Percentiles rank a stretch among this genome's conserved stretches.
Conservation (phyloP, 2,329 filamentous ascomycete genomes). For the Aspergillus oerlinghausenensis region DNA sequence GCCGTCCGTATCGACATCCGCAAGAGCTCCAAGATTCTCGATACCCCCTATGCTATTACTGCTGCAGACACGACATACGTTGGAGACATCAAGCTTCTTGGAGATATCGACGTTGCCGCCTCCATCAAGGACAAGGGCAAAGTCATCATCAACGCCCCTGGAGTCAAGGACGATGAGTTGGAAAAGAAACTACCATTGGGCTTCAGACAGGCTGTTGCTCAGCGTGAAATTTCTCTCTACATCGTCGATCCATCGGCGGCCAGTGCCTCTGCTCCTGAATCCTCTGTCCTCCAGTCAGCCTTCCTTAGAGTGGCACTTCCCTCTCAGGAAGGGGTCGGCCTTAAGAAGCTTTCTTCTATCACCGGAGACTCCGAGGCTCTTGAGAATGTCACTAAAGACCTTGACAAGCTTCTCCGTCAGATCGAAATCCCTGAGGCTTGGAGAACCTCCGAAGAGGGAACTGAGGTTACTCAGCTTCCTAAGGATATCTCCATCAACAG, state of each 20-base stretch:
- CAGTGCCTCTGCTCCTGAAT: slow-evolving; percentile 62
- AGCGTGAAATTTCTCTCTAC: slow-evolving; percentile 67
- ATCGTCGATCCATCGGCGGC: slow-evolving; percentile 68
- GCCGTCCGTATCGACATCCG: slow-evolving; percentile 79
- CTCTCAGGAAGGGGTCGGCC: slow-evolving; percentile 56
- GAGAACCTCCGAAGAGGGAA: slow-evolving; percentile 59
- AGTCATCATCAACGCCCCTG: slow-evolving; percentile 70
- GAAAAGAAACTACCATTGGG: slow-evolving; percentile 75
- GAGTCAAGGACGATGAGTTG: slow-evolving; percentile 79
- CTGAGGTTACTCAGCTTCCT: slow-evolving; percentile 46
- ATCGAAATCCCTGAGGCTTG: slow-evolving; percentile 76
- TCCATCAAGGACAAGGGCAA: slow-evolving; percentile 66
- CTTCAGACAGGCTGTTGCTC: slow-evolving; percentile 66
- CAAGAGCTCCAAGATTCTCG: slow-evolving; percentile 73
- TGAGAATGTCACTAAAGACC: slow-evolving; percentile 55
- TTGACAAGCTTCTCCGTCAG: slow-evolving; percentile 66
- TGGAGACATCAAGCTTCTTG: slow-evolving; percentile 73
- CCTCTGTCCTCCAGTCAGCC: slow-evolving; percentile 69
- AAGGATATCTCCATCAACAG: slow-evolving; percentile 69
- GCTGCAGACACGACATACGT: slow-evolving; percentile 76
- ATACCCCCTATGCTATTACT: slow-evolving; percentile 76
- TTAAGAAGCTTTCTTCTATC: slow-evolving; percentile 62
- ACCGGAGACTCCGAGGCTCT: slow-evolving; percentile 58
- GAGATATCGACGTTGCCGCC: slow-evolving; percentile 68
- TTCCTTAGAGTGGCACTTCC: slow-evolving; percentile 76